phyloP scores from a whole-genome alignment of 2,329 filamentous ascomycete genomes.

The Emericellopsis atlantica region DNA sequence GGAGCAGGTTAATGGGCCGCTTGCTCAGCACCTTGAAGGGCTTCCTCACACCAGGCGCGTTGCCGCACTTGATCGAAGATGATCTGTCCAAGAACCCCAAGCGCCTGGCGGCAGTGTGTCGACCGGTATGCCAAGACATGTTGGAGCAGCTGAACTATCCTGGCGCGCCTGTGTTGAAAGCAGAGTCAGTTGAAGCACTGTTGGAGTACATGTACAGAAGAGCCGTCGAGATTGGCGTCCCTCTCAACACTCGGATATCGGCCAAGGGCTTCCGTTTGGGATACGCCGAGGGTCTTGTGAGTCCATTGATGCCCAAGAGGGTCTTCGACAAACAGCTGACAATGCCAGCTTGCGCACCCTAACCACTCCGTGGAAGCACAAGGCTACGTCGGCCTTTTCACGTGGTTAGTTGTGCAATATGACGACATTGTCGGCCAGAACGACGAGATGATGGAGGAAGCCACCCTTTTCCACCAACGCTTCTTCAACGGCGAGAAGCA shows the following conservation, averaged over 20 bases:
- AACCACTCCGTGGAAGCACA: slow-evolving; percentile 6
- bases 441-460: slow-evolving; percentile 8
- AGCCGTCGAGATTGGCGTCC: slow-evolving; percentile 7
- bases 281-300: slow-evolving; percentile 6
- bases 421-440: slow-evolving; percentile 9
- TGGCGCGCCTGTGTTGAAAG: slow-evolving; percentile 5
- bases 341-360: slow-evolving; percentile 9
- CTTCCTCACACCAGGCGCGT: background rate
- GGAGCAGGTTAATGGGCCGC: background rate
- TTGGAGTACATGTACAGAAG: slow-evolving; percentile 8
- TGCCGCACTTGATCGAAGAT: background rate
- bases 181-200: slow-evolving; percentile 6
- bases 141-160: slow-evolving; percentile 5
- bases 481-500: slow-evolving; percentile 9
- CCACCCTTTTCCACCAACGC: slow-evolving; percentile 6
- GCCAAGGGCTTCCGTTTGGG: slow-evolving; percentile 8
- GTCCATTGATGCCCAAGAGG: background rate
- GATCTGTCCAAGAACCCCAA: slow-evolving; percentile 3
- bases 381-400: slow-evolving; percentile 9
- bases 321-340: background rate
- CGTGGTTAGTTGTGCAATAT: slow-evolving; percentile 10
- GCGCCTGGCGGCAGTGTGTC: slow-evolving; percentile 1
- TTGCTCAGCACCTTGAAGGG: background rate
- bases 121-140: slow-evolving; percentile 4
- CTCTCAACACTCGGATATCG: slow-evolving; percentile 7